Evolutionary conservation across 2,329 filamentous ascomycete genomes (phyloP).

Genomic region (Huntiella omanensis): DNA sequence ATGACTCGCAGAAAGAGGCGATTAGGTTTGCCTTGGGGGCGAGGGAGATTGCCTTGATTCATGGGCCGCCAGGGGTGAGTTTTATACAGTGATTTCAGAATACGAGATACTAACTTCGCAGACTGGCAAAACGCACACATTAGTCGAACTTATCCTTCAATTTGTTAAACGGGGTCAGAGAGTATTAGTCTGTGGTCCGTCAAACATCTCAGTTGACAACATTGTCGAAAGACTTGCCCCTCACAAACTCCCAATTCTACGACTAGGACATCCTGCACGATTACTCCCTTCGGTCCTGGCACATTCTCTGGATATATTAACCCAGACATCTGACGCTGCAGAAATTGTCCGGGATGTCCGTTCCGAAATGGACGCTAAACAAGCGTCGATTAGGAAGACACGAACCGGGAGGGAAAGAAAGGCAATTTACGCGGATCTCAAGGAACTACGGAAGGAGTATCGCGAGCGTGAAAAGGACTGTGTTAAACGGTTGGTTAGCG

Average conservation of each 20-base stretch:
- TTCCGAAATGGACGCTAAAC: slow-evolving; percentile 81
- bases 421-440: slow-evolving; percentile 69
- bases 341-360: slow-evolving; percentile 79
- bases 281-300: slow-evolving; percentile 72
- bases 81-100: not conserved
- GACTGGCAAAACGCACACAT: slow-evolving; percentile 91
- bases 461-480: slow-evolving; percentile 68
- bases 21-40: slow-evolving; percentile 70
- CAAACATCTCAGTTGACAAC: slow-evolving; percentile 95
- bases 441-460: slow-evolving; percentile 73
- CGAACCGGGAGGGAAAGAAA: slow-evolving; percentile 60
- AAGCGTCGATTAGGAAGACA: slow-evolving; percentile 74
- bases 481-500: slow-evolving; percentile 52
- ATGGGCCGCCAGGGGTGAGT: slow-evolving; percentile 69
- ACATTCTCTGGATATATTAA: slow-evolving; percentile 81
- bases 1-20: slow-evolving; percentile 48
- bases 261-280: slow-evolving; percentile 81
- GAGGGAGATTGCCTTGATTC: slow-evolving; percentile 70
- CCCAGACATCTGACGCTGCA: slow-evolving; percentile 75
- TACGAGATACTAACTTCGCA: slow-evolving; percentile 16
- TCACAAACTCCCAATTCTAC: slow-evolving; percentile 70
- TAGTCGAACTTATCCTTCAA: slow-evolving; percentile 92
- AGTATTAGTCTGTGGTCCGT: slow-evolving; percentile 85
- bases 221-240: slow-evolving; percentile 81
- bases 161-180: slow-evolving; percentile 54